These are phyloP conservation scores for Chrysochromulina tobinii DNA, from an alignment of 78 protist genomes.

Conservation along the genomic window DNA sequence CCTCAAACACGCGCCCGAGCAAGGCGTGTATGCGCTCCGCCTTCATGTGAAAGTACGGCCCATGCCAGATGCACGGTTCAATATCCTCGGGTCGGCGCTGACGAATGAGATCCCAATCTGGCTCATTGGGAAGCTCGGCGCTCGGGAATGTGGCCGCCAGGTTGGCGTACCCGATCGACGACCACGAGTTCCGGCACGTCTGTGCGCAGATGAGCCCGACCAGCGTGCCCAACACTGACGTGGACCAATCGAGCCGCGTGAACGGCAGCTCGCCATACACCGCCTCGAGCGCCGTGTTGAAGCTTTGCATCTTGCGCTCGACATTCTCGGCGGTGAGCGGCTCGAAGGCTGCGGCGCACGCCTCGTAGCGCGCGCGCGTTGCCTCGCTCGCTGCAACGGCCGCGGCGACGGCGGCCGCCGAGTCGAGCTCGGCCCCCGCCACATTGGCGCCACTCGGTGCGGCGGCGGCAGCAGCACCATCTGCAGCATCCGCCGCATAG, in stretches of 20 bases:
- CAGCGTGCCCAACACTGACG: not conserved
- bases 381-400: too few relatives aligned
- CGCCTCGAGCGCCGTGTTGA: not conserved
- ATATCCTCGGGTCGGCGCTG: not conserved
- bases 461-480: too few relatives aligned
- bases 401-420: too few relatives aligned
- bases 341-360: not conserved
- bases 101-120: not conserved
- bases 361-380: not conserved
- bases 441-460: too few relatives aligned
- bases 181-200: conserved; percentile 13
- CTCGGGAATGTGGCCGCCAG: not conserved
- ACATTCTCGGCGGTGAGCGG: not conserved
- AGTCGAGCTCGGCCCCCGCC: too few relatives aligned
- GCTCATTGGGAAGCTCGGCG: not conserved
- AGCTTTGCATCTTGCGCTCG: not conserved
- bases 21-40: not conserved
- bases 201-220: conserved; percentile 14
- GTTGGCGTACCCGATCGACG: not conserved
- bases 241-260: not conserved
- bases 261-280: not conserved
- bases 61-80: not conserved
- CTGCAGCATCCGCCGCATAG: too few relatives aligned
- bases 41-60: conserved; percentile 6
- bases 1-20: not conserved